A percentile compares a stretch with the other conserved stretches of the same genome.
Conservation (phyloP, 2,329 filamentous ascomycete species). For the Sarocladiaceae sp. region DNA sequence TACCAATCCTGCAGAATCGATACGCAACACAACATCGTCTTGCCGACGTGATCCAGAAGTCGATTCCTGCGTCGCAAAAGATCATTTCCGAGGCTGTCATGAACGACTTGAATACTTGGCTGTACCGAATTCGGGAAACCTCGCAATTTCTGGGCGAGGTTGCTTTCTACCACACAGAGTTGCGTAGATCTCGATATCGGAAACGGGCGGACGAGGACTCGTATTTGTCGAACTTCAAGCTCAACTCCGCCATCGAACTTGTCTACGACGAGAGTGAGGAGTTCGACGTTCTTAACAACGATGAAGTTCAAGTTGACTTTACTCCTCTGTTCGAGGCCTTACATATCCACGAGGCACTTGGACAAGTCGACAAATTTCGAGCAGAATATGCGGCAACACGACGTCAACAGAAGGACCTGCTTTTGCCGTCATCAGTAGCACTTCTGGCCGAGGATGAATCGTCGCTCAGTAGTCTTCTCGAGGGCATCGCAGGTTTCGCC, state of each 20-base stretch:
- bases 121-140: slow-evolving; percentile 90
- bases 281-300: slow-evolving; percentile 92
- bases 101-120: slow-evolving; percentile 94
- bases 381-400: slow-evolving; percentile 89
- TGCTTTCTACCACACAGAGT: slow-evolving; percentile 92
- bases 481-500: slow-evolving; percentile 92
- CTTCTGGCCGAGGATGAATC: slow-evolving; percentile 78
- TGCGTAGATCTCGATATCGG: slow-evolving; percentile 77
- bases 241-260: slow-evolving; percentile 94
- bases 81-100: slow-evolving; percentile 96
- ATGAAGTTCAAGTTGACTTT: slow-evolving; percentile 92
- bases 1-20: slow-evolving; percentile 67
- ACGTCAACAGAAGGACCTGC: slow-evolving; percentile 83
- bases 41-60: slow-evolving; percentile 92
- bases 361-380: slow-evolving; percentile 87
- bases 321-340: slow-evolving; percentile 90
- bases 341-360: slow-evolving; percentile 93
- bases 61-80: slow-evolving; percentile 87
- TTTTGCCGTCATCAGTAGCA: slow-evolving; percentile 73
- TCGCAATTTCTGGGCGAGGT: slow-evolving; percentile 96
- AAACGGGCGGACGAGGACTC: slow-evolving; percentile 73
- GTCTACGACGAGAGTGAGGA: slow-evolving; percentile 95
- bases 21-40: slow-evolving; percentile 94
- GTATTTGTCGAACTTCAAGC: slow-evolving; percentile 76
- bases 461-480: slow-evolving; percentile 82